phyloP scores from a whole-genome alignment of 129 eudicot species.

The Deinandra increscens region DNA sequence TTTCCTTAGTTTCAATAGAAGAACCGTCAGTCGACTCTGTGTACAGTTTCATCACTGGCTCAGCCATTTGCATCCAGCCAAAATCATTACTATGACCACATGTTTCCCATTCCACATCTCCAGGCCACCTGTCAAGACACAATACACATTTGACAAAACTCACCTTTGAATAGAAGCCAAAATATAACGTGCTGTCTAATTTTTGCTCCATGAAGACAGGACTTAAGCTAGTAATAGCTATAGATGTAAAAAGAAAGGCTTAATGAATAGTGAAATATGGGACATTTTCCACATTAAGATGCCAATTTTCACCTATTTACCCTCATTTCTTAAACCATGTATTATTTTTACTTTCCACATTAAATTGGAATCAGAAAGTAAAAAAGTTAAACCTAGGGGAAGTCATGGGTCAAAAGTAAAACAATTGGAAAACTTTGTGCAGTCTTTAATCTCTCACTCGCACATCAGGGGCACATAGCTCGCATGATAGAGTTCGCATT shows the following conservation, averaged over 20 bases:
- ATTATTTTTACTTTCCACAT: neutral
- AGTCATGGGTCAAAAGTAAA: neutral
- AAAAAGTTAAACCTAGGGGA: neutral
- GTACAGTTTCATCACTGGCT: constrained; percentile 79
- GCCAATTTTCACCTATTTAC: neutral
- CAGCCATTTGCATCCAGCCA: constrained; percentile 82
- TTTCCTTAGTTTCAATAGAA: constrained; percentile 67
- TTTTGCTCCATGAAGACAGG: neutral
- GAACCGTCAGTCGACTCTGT: constrained; percentile 91
- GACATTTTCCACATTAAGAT: neutral
- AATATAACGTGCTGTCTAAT: neutral
- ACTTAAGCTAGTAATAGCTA: neutral
- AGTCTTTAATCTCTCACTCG: neutral
- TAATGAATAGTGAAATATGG: neutral
- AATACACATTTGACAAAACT: neutral
- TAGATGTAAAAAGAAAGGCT: neutral
- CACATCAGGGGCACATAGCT: no score
- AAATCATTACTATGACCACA: constrained; percentile 67
- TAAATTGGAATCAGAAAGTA: neutral
- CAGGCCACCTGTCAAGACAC: constrained; percentile 57
- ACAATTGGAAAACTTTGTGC: neutral
- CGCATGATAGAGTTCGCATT: no score
- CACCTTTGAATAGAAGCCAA: neutral
- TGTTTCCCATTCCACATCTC: constrained; percentile 60
- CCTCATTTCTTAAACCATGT: neutral